phyloP scores from a whole-genome alignment of 2,329 filamentous ascomycete genomes.

The Sporothrix globosa region DNA sequence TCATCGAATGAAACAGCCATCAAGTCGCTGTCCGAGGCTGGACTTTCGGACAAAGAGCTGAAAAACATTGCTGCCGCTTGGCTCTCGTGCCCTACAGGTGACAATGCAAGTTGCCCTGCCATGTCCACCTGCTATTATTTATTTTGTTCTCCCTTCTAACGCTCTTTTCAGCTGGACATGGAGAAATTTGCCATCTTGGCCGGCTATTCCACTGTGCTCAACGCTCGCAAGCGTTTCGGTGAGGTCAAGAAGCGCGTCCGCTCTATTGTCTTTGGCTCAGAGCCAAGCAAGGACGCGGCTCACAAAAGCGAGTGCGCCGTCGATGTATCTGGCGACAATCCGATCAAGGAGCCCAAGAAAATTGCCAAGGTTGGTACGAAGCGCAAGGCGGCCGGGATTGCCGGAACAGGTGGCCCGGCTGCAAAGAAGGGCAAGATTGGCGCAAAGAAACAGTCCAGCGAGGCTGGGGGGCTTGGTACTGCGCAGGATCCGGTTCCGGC shows the following conservation, averaged over 20 bases:
- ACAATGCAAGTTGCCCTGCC: conserved; percentile 15
- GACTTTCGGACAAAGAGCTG: conserved; percentile 31
- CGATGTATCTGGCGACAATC: neutral
- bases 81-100: conserved; percentile 25
- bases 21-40: conserved; percentile 25
- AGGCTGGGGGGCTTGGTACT: neutral
- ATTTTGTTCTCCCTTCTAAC: neutral
- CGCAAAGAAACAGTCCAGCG: neutral
- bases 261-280: conserved; percentile 26
- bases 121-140: neutral
- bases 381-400: conserved; percentile 16
- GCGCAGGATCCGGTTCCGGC: neutral
- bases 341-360: neutral
- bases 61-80: conserved; percentile 32
- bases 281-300: neutral
- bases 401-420: neutral
- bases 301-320: neutral
- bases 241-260: conserved; percentile 57
- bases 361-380: conserved; percentile 20
- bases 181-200: conserved; percentile 34
- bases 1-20: neutral
- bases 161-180: conserved; percentile 33
- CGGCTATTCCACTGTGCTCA: conserved; percentile 32
- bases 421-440: conserved; percentile 18
- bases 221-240: conserved; percentile 58